Base-by-base conservation (phyloP, 257 asterid genomes). In the Solanum paucissectum region DNA sequence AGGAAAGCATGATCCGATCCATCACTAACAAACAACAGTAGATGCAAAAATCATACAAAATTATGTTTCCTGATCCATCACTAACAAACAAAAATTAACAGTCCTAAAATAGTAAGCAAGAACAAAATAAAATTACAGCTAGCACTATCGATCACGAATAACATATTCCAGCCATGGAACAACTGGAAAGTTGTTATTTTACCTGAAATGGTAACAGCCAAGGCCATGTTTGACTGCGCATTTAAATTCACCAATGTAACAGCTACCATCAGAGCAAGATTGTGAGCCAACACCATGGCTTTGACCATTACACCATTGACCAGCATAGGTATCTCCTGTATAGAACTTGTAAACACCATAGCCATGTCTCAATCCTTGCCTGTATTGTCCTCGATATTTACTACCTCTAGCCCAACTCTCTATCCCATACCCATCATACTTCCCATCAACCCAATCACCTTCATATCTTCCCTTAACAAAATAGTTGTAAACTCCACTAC, bases 351-450 rank as follows among this genome's bases (percentile, higher is more conserved):
- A 87, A 46, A 87, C 86, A 37, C 89, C 89, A 87, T 87, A 81
- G 5, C 89, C 89, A 90, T 87, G 85, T 9, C 85, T 79, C 62
- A 79, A 16, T 79, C 85, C 66, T 44, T 44, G 85, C 85, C 66
- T 79, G 1, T 79, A 79, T 79, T 79, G 85, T n/a, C 85, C 85
- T 79, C 85, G 1, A 13, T 79, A 79, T 79, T 92, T 91, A 42
- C 99, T 95, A 72, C 99, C 99, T 77, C 94, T 93, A 1, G 97
- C 93, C 99, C 99, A 96, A 44, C 96, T 93, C 92, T 96, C 99
- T 87, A 96, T 93, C 36, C 98, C 99, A 86, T 92, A 93, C 0
- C 85, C 85, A 44, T 79, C 85, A 79, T 79, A 79, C 23, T 44
- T 79, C 27, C 85, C 85, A 5, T 95, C 99, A 64, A 96, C 82